Evolutionary conservation across 225 moss, liverwort and hornwort genomes (phyloP).

Genomic region (Pleurozium schreberi): DNA sequence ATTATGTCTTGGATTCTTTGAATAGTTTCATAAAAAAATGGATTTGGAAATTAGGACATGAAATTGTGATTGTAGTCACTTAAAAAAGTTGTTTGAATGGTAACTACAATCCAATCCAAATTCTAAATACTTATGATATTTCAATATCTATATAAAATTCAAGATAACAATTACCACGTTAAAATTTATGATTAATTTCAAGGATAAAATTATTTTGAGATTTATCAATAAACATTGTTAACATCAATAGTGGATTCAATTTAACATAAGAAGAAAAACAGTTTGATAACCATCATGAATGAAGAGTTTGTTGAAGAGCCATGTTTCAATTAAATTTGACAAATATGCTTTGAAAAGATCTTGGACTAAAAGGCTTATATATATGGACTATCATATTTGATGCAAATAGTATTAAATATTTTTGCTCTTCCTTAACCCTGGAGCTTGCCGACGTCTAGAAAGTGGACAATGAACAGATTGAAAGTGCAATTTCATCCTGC

Average conservation of each 20-base stretch:
- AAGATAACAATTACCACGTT: not conserved
- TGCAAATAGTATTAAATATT: not conserved
- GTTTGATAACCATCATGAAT: not conserved
- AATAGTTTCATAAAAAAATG: not conserved
- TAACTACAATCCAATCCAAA: not conserved
- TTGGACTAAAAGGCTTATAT: not conserved
- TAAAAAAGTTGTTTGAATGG: not conserved
- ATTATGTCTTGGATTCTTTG: not conserved
- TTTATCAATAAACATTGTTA: not conserved
- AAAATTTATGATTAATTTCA: not conserved
- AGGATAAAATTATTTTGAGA: not conserved
- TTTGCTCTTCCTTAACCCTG: not conserved
- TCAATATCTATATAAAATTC: not conserved
- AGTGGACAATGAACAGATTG: too few species aligned
- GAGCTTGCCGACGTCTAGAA: too few species aligned
- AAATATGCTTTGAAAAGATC: not conserved
- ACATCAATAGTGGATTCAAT: too few species aligned
- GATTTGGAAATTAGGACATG: not conserved
- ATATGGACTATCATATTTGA: not conserved
- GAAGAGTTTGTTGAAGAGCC: too few species aligned
- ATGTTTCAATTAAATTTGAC: not conserved
- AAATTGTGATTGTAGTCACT: not conserved
- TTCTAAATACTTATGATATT: not conserved
- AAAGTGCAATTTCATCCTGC: too few species aligned
- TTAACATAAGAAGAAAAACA: not conserved